These are phyloP conservation scores for Colletotrichum sp. DNA, from an alignment of 2,329 filamentous ascomycete species.

Conservation along the genomic window DNA sequence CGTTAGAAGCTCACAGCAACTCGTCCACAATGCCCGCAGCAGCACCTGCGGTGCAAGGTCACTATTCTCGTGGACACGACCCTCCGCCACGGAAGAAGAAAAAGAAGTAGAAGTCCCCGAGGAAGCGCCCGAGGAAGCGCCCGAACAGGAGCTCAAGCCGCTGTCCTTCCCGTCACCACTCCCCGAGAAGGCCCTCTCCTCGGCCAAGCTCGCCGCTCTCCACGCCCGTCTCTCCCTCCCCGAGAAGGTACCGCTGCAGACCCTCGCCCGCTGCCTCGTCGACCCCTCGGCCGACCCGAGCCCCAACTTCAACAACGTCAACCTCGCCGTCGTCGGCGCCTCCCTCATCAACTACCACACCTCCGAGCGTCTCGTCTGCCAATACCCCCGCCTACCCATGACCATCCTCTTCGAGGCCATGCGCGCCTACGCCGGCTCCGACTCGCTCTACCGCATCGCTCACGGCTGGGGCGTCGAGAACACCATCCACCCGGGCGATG, in stretches of 20 bases:
- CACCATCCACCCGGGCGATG: constrained; percentile 84
- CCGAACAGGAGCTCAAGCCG: constrained; percentile 36
- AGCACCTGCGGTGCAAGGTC: not conserved
- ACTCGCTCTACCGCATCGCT: constrained; percentile 75
- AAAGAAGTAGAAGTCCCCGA: constrained; percentile 22
- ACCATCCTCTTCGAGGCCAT: constrained; percentile 85
- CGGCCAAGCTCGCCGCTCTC: constrained; percentile 89
- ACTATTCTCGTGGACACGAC: not conserved
- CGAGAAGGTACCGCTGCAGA: constrained; percentile 81
- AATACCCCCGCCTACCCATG: constrained; percentile 90
- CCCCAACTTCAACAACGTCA: constrained; percentile 85
- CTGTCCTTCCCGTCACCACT: constrained; percentile 70
- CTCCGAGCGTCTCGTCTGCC: constrained; percentile 85
- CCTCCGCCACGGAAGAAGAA: not conserved
- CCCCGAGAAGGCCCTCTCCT: constrained; percentile 68
- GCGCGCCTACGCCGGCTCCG: constrained; percentile 80
- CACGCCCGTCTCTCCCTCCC: constrained; percentile 88
- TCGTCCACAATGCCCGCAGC: not conserved
- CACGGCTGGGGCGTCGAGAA: constrained; percentile 90
- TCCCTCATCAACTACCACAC: constrained; percentile 89
- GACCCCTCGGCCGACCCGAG: constrained; percentile 84
- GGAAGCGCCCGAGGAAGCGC: constrained; percentile 33
- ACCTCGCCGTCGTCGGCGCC: constrained; percentile 80
- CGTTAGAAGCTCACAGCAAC: constrained; percentile 14
- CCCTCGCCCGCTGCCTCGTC: constrained; percentile 84